phyloP scores from a whole-genome alignment of 2,329 filamentous ascomycete species.

The Neofusicoccum parvum region DNA sequence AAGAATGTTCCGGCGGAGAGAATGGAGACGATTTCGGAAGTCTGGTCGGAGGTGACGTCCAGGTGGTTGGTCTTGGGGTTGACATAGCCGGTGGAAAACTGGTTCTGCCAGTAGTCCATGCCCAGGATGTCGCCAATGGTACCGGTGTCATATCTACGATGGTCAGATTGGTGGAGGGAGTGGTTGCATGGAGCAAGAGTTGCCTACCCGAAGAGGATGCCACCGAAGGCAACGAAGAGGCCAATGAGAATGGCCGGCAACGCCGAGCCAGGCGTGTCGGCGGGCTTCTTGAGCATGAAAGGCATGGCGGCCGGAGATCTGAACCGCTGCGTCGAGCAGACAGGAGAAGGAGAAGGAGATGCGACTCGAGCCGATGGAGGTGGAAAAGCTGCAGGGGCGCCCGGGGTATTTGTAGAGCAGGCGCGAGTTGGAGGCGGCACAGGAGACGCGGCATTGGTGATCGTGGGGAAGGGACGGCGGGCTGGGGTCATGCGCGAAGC shows the following conservation, averaged over 20 bases:
- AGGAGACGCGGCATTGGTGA: neutral
- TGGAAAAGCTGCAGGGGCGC: neutral
- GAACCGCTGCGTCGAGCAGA: too few species aligned
- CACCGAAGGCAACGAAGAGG: slow-evolving; percentile 51
- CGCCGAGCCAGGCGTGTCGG: slow-evolving; percentile 66
- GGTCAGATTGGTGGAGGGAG: slow-evolving; percentile 5
- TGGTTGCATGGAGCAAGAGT: neutral
- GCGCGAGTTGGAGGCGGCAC: neutral
- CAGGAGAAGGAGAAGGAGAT: neutral
- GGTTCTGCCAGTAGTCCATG: slow-evolving; percentile 66
- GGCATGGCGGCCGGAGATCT: slow-evolving; percentile 32
- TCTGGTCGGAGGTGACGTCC: slow-evolving; percentile 51
- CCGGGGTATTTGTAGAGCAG: slow-evolving; percentile 1
- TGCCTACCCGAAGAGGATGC: slow-evolving; percentile 44
- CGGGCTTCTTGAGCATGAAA: slow-evolving; percentile 63
- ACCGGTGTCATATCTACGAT: slow-evolving; percentile 41
- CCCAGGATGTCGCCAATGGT: slow-evolving; percentile 64
- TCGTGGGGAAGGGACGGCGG: neutral
- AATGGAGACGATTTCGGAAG: slow-evolving; percentile 77
- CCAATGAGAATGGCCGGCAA: slow-evolving; percentile 41
- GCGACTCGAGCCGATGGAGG: neutral
- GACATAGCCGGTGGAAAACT: slow-evolving; percentile 55
- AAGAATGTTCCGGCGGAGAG: slow-evolving; percentile 79
- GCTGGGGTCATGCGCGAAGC: neutral
- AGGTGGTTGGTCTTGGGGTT: slow-evolving; percentile 42